Conservation (phyloP, 257 asterid genomes). For the Lycium barbarum region DNA sequence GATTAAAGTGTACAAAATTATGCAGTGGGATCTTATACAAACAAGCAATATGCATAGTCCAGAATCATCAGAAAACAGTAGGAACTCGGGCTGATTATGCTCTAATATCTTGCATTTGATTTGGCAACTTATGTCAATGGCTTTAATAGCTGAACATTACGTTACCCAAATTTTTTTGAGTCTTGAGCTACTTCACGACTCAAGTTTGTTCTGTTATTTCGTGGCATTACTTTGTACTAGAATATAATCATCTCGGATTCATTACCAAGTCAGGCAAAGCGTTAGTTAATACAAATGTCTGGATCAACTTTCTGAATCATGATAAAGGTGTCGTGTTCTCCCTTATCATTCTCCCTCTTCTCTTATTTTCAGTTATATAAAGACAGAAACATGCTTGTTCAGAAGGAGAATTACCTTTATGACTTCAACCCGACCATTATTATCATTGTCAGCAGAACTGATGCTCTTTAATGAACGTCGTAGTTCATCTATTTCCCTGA, state of each 20-base stretch:
- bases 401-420: conserved; percentile 55
- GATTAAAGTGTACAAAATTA: not conserved
- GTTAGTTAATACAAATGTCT: conserved; percentile 17
- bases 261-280: not conserved
- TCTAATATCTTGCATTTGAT: conserved; percentile 5
- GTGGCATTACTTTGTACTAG: not conserved
- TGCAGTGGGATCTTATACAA: not conserved
- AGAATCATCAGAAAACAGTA: not conserved
- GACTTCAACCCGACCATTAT: conserved; percentile 58
- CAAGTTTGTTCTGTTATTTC: not conserved
- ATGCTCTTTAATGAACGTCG: conserved; percentile 45
- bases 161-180: not conserved
- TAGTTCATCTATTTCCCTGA: conserved; percentile 73
- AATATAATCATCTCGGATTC: conserved; percentile 7
- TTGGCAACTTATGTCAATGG: not conserved
- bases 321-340: not conserved
- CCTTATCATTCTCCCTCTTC: not conserved
- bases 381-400: conserved; percentile 10
- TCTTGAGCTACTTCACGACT: not conserved
- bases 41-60: conserved; percentile 3
- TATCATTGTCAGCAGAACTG: conserved; percentile 47
- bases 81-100: not conserved
- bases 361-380: conserved; percentile 5
- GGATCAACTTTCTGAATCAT: not conserved
- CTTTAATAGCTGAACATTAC: not conserved